These are phyloP conservation scores for Cytospora paraplurivora DNA, from an alignment of 2,329 filamentous ascomycete genomes.

Conservation along the genomic window DNA sequence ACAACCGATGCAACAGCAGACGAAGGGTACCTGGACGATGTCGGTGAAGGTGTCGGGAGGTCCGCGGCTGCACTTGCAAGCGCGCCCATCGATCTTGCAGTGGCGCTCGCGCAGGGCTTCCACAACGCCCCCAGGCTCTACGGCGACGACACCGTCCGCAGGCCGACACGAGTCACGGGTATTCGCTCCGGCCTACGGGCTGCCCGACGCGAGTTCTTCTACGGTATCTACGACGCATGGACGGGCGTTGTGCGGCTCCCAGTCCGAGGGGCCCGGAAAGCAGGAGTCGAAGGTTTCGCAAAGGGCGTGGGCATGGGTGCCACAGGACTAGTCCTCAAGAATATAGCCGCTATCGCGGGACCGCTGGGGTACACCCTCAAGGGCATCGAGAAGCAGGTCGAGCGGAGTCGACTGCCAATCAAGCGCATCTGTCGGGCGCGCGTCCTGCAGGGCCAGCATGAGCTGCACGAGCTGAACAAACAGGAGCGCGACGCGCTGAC, in stretches of 20 bases:
- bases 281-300: slow-evolving; percentile 46
- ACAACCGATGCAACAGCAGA: slow-evolving; percentile 36
- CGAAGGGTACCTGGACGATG: slow-evolving; percentile 50
- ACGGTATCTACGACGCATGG: slow-evolving; percentile 66
- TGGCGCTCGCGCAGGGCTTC: slow-evolving; percentile 68
- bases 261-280: slow-evolving; percentile 56
- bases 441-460: slow-evolving; percentile 59
- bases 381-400: slow-evolving; percentile 62
- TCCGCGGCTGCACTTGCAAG: slow-evolving; percentile 54
- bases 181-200: slow-evolving; percentile 64
- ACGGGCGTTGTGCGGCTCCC: slow-evolving; percentile 65
- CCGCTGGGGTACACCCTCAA: slow-evolving; percentile 65
- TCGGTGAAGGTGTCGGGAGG: slow-evolving; percentile 54
- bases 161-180: slow-evolving; percentile 64
- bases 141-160: slow-evolving; percentile 68
- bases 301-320: slow-evolving; percentile 65
- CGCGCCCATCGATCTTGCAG: slow-evolving; percentile 61
- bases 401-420: slow-evolving; percentile 55
- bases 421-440: slow-evolving; percentile 58
- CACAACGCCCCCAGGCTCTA: slow-evolving; percentile 72
- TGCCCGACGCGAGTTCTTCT: slow-evolving; percentile 61
- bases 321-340: slow-evolving; percentile 65
- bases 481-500: slow-evolving; percentile 36
- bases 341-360: slow-evolving; percentile 62
- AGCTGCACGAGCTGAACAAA: slow-evolving; percentile 40